Evolutionary conservation across 2,329 filamentous ascomycete genomes (phyloP).

Genomic region (Ceratocystis ficicola): DNA sequence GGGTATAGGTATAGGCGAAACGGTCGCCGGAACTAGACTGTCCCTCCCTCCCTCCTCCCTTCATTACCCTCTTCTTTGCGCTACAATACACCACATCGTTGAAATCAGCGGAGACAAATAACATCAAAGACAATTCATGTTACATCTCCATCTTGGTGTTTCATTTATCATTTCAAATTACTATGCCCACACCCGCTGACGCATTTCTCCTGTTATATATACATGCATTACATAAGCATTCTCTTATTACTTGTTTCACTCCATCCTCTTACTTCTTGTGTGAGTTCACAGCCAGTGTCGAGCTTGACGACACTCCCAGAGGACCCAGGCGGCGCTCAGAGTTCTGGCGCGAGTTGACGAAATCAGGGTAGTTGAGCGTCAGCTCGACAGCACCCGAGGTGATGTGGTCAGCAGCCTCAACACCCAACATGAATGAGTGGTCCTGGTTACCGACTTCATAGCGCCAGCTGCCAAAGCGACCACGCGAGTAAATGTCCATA

Average conservation of each 20-base stretch:
- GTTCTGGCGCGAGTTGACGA: constrained; percentile 72
- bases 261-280: constrained; percentile 14
- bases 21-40: not conserved
- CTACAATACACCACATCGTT: too few relatives aligned
- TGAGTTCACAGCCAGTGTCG: constrained; percentile 8
- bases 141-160: too few relatives aligned
- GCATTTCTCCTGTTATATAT: not conserved
- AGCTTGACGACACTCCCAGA: constrained; percentile 13
- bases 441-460: constrained; percentile 97
- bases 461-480: constrained; percentile 94
- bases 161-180: too few relatives aligned
- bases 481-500: constrained; percentile 86
- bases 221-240: not conserved
- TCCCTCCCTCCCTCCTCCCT: not conserved
- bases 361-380: constrained; percentile 92
- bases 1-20: too few relatives aligned
- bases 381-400: constrained; percentile 81
- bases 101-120: too few relatives aligned
- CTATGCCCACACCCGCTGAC: not conserved
- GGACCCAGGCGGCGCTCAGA: constrained; percentile 44
- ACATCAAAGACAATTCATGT: too few relatives aligned
- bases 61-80: too few relatives aligned
- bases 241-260: not conserved
- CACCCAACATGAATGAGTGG: constrained; percentile 94
- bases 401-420: constrained; percentile 84